Conservation (phyloP, 306 rosid species). For the Medicago ruthenica region DNA sequence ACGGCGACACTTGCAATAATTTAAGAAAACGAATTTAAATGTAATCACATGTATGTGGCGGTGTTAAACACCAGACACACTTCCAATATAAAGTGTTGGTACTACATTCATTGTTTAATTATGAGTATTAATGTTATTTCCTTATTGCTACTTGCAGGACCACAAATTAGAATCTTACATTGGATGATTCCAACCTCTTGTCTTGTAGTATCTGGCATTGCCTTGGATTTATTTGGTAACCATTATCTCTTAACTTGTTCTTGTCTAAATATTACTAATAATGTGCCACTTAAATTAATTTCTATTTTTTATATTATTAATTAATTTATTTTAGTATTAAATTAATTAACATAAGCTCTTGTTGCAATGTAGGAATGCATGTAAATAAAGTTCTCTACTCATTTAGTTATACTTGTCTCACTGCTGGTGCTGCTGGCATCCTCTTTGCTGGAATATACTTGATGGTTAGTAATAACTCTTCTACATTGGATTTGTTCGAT, state of each 20-base stretch:
- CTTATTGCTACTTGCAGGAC: slow-evolving; percentile 58
- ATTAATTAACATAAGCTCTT: slow-evolving; percentile 14
- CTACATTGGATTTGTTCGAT: too few species aligned
- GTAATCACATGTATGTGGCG: not conserved
- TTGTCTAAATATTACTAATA: too few species aligned
- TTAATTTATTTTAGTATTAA: not conserved
- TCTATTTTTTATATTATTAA: too few species aligned
- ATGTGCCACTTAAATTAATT: too few species aligned
- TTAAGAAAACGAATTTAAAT: not conserved
- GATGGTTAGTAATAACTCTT: slow-evolving; percentile 57
- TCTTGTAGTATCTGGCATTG: slow-evolving; percentile 66
- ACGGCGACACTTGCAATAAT: not conserved
- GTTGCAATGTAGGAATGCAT: slow-evolving; percentile 66
- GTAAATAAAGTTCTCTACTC: slow-evolving; percentile 90
- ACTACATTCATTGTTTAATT: not conserved
- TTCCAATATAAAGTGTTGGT: not conserved
- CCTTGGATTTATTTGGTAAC: slow-evolving; percentile 70
- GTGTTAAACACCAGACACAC: not conserved
- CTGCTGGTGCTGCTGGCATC: slow-evolving; percentile 86
- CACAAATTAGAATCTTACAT: slow-evolving; percentile 72
- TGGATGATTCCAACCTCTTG: slow-evolving; percentile 79
- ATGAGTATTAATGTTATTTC: slow-evolving; percentile 2
- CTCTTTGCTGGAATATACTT: slow-evolving; percentile 80
- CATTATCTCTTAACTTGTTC: not conserved
- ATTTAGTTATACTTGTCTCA: slow-evolving; percentile 82